Evolutionary conservation across 2,329 filamentous ascomycete genomes (phyloP), one percentile per base, ranked within the genome.

Genomic region (Fusarium sulawesiense): DNA sequence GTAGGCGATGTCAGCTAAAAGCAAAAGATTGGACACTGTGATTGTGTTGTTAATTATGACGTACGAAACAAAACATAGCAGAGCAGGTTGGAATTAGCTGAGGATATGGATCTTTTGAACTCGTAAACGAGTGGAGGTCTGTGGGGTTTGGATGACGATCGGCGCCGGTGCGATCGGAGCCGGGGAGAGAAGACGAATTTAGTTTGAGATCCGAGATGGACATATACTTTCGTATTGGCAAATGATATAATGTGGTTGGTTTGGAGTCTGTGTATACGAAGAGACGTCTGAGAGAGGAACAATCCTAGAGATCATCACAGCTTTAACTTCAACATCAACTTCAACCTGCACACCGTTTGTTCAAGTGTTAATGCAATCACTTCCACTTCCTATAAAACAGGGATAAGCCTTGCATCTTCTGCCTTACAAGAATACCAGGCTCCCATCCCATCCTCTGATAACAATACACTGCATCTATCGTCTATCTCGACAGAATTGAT

Each of bases 111-210:
- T 11, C 34, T 37, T 37, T n/a, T 45, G 44, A 45, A 54, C 34
- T 20, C 41, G 37, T 12, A 41, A 44, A 25, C 44, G 13, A 63
- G 57, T 56, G 64, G 68, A 66, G 64, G 50, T 47, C 27, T 71
- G 68, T 63, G 68, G 68, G 53, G 68, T 64, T 56, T 59, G 49
- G 37, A 56, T 59, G 64, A 66, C 29, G 68, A 69, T 71, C 68
- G 64, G 60, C 68, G 60, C 60, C 60, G 53, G 68, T 27, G 29
- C 25, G 68, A 72, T 66, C 64, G 68, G 68, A 71, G 29, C 60
- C 64, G 60, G 64, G 67, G 44, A 53, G 44, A 32, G n/a, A 53
- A 42, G 47, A 66, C 61, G 44, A 66, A 66, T 66, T 25, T 45
- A 66, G 63, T 60, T 61, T 48, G 30, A 66, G 55, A 66, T 64